phyloP scores from a whole-genome alignment of 768 basidiomycete genomes.

The Russula sp. region DNA sequence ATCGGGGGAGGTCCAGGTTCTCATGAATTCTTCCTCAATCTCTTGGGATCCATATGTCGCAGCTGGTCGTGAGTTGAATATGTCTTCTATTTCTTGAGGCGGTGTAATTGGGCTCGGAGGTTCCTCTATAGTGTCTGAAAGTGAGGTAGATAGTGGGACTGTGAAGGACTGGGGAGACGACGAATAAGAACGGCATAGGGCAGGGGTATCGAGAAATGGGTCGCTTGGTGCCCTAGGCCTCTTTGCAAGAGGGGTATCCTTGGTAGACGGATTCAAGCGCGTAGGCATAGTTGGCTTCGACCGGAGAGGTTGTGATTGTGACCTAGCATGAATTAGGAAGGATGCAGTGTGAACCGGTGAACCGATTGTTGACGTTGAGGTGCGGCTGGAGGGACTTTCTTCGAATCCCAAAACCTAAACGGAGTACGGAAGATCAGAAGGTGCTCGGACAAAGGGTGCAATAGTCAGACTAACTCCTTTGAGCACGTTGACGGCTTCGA shows the following conservation, averaged over 20 bases:
- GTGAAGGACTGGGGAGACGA: slow-evolving; percentile 43
- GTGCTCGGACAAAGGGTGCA: slow-evolving; percentile 25
- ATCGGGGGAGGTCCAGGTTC: slow-evolving; percentile 79
- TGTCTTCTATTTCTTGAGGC: slow-evolving; percentile 32
- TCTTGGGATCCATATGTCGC: slow-evolving; percentile 31
- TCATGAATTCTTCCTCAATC: slow-evolving; percentile 48
- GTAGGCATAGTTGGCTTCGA: slow-evolving; percentile 27
- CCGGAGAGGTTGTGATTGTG: slow-evolving; percentile 50
- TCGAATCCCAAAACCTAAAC: slow-evolving; percentile 65
- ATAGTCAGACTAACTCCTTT: slow-evolving; percentile 68
- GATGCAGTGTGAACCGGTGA: slow-evolving; percentile 36
- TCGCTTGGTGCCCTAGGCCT: slow-evolving; percentile 72
- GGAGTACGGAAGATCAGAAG: slow-evolving; percentile 15
- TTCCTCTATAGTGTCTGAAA: slow-evolving; percentile 37
- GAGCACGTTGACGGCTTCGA: slow-evolving; percentile 81
- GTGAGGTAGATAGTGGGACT: slow-evolving; percentile 30
- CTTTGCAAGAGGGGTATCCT: slow-evolving; percentile 45
- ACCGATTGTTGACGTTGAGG: slow-evolving; percentile 26
- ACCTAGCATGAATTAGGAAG: slow-evolving; percentile 45
- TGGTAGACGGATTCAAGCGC: slow-evolving; percentile 33
- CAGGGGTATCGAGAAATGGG: slow-evolving; percentile 71
- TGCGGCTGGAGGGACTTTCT: slow-evolving; percentile 39
- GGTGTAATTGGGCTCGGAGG: slow-evolving; percentile 36
- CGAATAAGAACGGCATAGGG: slow-evolving; percentile 49
- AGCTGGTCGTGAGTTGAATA: slow-evolving; percentile 27